Evolutionary conservation across 2,329 filamentous ascomycete species (phyloP).

Genomic region (Aspergillus thermomutatus): DNA sequence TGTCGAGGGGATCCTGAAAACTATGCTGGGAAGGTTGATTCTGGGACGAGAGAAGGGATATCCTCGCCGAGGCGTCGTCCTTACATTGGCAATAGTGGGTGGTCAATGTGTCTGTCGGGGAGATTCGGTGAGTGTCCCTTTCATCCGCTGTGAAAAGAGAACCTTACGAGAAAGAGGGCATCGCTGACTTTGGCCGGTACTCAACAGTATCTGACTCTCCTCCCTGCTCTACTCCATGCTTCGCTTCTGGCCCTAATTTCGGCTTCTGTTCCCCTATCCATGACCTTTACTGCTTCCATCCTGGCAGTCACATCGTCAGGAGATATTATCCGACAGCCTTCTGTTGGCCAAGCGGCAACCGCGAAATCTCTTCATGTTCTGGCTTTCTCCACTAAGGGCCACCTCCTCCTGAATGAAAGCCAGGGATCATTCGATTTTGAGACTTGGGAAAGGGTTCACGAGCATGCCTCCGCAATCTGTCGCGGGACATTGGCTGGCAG

Average conservation of each 20-base stretch:
- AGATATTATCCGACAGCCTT: conserved; percentile 58
- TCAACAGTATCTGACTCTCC: conserved; percentile 69
- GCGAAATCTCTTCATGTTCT: conserved; percentile 77
- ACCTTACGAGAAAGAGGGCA: background rate
- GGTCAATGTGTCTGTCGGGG: conserved; percentile 34
- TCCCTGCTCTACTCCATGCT: conserved; percentile 80
- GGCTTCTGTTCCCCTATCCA: conserved; percentile 74
- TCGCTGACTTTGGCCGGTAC: conserved; percentile 7
- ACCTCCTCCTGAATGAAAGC: conserved; percentile 75
- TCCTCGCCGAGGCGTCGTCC: conserved; percentile 40
- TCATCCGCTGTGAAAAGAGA: background rate
- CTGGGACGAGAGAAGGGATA: conserved; percentile 42
- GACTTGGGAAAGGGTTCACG: conserved; percentile 70
- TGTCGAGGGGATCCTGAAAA: conserved; percentile 60
- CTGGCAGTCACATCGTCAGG: conserved; percentile 53
- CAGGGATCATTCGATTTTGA: conserved; percentile 72
- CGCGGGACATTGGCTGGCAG: conserved; percentile 43
- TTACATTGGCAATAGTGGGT: conserved; percentile 41
- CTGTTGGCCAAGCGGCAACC: conserved; percentile 57
- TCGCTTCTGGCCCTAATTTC: conserved; percentile 75
- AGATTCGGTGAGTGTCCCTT: conserved; percentile 32
- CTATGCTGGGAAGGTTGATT: conserved; percentile 37
- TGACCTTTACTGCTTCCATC: conserved; percentile 64
- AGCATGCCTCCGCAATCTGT: conserved; percentile 64
- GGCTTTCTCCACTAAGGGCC: conserved; percentile 70